Conservation (phyloP, 2,329 filamentous ascomycete genomes). For the Arthroderma uncinatum region DNA sequence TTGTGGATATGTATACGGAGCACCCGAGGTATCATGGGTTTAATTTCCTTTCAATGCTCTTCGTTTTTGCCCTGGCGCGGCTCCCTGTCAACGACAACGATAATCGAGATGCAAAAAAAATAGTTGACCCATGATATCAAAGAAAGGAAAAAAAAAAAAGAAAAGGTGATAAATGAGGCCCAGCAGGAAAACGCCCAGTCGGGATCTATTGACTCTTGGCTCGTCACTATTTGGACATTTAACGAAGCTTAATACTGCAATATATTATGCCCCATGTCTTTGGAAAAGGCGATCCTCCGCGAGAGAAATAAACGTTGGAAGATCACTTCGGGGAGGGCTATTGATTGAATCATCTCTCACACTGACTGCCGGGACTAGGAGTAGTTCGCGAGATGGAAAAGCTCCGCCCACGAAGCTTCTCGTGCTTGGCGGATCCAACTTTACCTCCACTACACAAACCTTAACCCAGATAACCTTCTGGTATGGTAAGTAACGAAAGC, state of each 20-base stretch:
- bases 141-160: neutral
- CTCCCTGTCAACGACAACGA: neutral
- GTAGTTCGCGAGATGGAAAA: constrained; percentile 2
- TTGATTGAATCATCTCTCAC: constrained; percentile 1
- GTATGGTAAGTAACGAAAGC: neutral
- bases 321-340: constrained; percentile 1
- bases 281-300: constrained; percentile 1
- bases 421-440: neutral
- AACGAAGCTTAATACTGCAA: constrained; percentile 3
- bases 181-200: neutral
- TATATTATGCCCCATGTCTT: neutral
- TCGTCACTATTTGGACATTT: constrained; percentile 4
- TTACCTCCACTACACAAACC: constrained; percentile 2
- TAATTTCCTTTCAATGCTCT: too few species aligned
- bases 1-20: neutral
- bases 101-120: neutral
- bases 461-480: constrained; percentile 2
- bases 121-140: too few species aligned
- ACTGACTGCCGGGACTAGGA: neutral
- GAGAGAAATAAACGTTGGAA: constrained; percentile 5
- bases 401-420: constrained; percentile 3
- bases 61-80: neutral
- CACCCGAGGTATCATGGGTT: neutral
- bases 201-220: constrained; percentile 5
- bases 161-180: neutral